Evolutionary conservation across 495 filamentous ascomycete genomes (phyloP).

Genomic region (Geoglossum glabrum): DNA sequence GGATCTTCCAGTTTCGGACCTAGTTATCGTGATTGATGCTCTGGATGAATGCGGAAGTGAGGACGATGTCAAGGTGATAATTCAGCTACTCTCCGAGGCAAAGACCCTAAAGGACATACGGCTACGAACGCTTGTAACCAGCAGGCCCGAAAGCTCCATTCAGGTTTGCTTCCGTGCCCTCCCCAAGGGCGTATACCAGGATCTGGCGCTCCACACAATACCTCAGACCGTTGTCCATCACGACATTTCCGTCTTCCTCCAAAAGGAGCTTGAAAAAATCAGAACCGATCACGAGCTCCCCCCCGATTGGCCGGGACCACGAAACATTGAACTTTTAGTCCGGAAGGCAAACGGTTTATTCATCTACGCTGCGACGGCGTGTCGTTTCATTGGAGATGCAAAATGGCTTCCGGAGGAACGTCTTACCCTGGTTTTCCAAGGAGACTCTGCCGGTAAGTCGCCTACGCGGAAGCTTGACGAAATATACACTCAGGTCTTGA

Average conservation of each 20-base stretch:
- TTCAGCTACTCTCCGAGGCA: slow-evolving; percentile 9
- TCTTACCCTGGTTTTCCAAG: neutral
- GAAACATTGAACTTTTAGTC: neutral
- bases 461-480: neutral
- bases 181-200: neutral
- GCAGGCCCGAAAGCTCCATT: slow-evolving; percentile 6
- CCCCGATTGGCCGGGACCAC: neutral
- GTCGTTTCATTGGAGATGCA: neutral
- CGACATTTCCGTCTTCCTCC: neutral
- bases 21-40: slow-evolving; percentile 10
- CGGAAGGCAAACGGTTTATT: neutral
- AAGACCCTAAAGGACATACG: slow-evolving; percentile 2
- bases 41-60: slow-evolving; percentile 13
- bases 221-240: neutral
- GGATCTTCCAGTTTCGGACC: neutral
- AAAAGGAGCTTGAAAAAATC: neutral
- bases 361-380: neutral
- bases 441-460: neutral
- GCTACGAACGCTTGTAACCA: slow-evolving; percentile 9
- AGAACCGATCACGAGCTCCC: neutral
- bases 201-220: neutral
- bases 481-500: neutral
- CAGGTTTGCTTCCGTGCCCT: neutral
- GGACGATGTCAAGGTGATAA: slow-evolving; percentile 8
- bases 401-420: neutral